Base-by-base conservation (phyloP, 352 stramenopile genomes). In the Globisporangium lucens region DNA sequence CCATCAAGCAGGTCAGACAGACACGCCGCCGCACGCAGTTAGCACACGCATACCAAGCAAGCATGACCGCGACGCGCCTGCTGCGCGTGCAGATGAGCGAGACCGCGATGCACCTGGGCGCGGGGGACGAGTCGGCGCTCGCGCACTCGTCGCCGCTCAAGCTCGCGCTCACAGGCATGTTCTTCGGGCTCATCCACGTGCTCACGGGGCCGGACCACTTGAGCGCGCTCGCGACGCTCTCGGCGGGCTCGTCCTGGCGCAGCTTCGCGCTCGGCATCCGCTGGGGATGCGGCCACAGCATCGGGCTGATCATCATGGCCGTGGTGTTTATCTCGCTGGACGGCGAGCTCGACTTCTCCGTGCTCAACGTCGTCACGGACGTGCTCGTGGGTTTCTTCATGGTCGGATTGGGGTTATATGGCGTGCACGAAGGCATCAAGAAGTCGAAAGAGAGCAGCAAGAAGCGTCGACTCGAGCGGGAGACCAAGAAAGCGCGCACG, bases 281-380 rank as follows among this genome's bases (percentile, higher is more conserved):
- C 71, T 98, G 90, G 91, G 91, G 91, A n/a, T 82, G 93, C 49
- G 90, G 90, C 38, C 90, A 98, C 69, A 90, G 77, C 52, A 87
- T 91, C 22, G 91, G 91, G 2, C 71, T 98, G 7, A 64, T 98
- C 17, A 29, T 89, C 41, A 89, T 89, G 77, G 92, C 71, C 36
- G 70, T 80, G 51, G 61, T 77, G 22, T 95, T 81, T 75, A 94
- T 79, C 73, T 85, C 77, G 15, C 69, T 79, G 58, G 87, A 80
- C 64, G 77, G 71, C n/a, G 81, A 81, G 51, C 63, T 81, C 29
- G 81, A 85, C 62, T 87, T 93, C 43, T 70, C 73, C 0, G 72
- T 83, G 52, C 70, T 91, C 0, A 88, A 85, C 29, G 64, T 78
- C 22, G 69, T 89, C 33, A 89, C 80, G 24, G 79, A 91, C 38